phyloP scores from a whole-genome alignment of 2,329 filamentous ascomycete species.

The Zymoseptoria crescenta region DNA sequence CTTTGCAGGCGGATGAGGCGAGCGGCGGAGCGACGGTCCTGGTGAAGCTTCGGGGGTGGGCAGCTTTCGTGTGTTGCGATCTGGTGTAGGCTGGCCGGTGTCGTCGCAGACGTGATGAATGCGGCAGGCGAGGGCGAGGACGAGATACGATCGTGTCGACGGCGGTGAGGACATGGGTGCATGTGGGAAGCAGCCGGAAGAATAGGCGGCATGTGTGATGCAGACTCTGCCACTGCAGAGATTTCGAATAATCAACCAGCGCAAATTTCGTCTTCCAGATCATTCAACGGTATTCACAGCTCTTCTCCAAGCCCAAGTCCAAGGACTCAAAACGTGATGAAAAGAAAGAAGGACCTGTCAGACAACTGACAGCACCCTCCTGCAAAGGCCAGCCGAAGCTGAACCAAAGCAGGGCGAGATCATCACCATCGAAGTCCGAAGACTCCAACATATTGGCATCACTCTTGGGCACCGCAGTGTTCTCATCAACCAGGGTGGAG shows the following conservation, averaged over 20 bases:
- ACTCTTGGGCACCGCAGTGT: slow-evolving; percentile 29
- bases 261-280: neutral
- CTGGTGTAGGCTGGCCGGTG: neutral
- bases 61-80: neutral
- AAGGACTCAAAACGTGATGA: slow-evolving; percentile 22
- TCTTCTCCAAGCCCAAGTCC: slow-evolving; percentile 20
- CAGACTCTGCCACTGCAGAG: neutral
- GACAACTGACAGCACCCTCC: slow-evolving; percentile 29
- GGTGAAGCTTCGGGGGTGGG: neutral
- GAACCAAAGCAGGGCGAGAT: slow-evolving; percentile 27
- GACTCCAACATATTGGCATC: slow-evolving; percentile 24
- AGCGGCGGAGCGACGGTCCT: neutral
- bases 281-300: neutral
- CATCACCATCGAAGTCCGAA: slow-evolving; percentile 24
- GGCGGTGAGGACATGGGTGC: neutral
- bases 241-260: neutral
- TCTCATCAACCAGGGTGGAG: slow-evolving; percentile 30
- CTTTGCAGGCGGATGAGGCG: neutral
- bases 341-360: slow-evolving; percentile 26
- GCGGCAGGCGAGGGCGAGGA: neutral
- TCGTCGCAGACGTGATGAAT: neutral
- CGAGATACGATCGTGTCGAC: neutral
- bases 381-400: slow-evolving; percentile 27
- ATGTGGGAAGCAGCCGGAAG: too few relatives aligned
- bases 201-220: too few relatives aligned